Evolutionary conservation across 495 filamentous ascomycete genomes (phyloP).

Genomic region (Ramalina peruviana): DNA sequence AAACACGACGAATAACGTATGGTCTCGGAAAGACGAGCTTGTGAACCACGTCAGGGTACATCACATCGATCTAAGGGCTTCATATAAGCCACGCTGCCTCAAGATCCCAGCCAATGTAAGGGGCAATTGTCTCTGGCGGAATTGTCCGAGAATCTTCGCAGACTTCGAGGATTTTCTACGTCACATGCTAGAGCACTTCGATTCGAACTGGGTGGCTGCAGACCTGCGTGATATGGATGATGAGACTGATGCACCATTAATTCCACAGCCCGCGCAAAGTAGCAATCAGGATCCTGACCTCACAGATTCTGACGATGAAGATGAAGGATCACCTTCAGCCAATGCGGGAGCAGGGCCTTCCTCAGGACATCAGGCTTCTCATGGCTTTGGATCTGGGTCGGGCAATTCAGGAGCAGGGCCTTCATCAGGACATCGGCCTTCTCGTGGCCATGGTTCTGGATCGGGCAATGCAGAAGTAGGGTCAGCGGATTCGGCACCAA

Average conservation of each 20-base stretch:
- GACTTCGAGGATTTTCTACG: neutral
- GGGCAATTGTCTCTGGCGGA: neutral
- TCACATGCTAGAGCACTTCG: neutral
- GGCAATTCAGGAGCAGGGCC: too few relatives aligned
- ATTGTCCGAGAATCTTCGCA: neutral
- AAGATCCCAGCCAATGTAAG: neutral
- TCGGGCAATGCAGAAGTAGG: neutral
- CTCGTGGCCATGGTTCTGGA: neutral
- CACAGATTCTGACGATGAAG: too few relatives aligned
- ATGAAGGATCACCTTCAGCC: neutral
- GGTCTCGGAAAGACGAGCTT: neutral
- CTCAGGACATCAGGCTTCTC: too few relatives aligned
- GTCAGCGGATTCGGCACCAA: neutral
- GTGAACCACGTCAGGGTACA: neutral
- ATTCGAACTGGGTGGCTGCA: neutral
- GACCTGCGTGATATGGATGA: neutral
- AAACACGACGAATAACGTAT: neutral
- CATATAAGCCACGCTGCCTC: neutral
- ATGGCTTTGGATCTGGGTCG: too few relatives aligned
- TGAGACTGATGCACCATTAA: neutral
- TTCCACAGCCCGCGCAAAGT: too few relatives aligned
- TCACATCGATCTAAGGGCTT: too few relatives aligned
- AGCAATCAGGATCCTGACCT: too few relatives aligned
- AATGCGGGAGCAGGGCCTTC: too few relatives aligned
- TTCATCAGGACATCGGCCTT: too few relatives aligned